Percentiles rank a stretch among this genome's conserved stretches.
Conservation (phyloP, 352 stramenopile species). For the Hyaloperonospora brassicae region DNA sequence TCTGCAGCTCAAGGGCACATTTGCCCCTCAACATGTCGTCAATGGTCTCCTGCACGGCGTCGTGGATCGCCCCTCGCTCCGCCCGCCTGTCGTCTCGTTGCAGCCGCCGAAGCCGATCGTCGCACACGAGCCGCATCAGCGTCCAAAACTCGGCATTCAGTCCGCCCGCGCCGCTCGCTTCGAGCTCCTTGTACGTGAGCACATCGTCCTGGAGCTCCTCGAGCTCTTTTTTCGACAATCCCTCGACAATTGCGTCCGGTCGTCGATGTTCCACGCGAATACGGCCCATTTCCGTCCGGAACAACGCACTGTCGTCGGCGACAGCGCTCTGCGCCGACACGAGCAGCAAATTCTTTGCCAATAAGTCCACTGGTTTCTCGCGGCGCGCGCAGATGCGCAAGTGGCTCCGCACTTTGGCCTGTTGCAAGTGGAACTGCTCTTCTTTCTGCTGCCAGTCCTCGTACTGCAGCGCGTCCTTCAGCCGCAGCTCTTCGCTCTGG, state of each 20-base stretch:
- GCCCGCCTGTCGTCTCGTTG: conserved; percentile 50
- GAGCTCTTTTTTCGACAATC: conserved; percentile 75
- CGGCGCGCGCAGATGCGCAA: conserved; percentile 81
- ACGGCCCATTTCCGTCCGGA: conserved; percentile 29
- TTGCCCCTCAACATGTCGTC: conserved; percentile 87
- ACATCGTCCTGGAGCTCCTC: conserved; percentile 85
- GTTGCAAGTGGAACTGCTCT: conserved; percentile 94
- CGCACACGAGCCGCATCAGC: conserved; percentile 69
- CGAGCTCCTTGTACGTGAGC: conserved; percentile 84
- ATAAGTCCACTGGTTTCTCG: conserved; percentile 93
- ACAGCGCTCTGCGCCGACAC: conserved; percentile 69
- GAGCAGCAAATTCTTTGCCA: conserved; percentile 98
- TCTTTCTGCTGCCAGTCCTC: conserved; percentile 98
- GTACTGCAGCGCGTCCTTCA: conserved; percentile 95
- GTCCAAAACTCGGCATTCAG: conserved; percentile 83
- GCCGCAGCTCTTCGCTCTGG: conserved; percentile 90
- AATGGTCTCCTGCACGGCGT: conserved; percentile 82
- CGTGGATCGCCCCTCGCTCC: conserved; percentile 75
- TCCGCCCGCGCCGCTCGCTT: conserved; percentile 47
- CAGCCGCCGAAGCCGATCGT: conserved; percentile 61
- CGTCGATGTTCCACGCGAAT: conserved; percentile 78
- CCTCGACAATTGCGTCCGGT: conserved; percentile 63
- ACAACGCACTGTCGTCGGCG: conserved; percentile 28
- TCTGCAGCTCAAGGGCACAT: conserved; percentile 33
- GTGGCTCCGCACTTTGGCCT: conserved; percentile 89